Base-by-base conservation (phyloP, 1,284 basidiomycete genomes). In the Ganoderma resinaceum region DNA sequence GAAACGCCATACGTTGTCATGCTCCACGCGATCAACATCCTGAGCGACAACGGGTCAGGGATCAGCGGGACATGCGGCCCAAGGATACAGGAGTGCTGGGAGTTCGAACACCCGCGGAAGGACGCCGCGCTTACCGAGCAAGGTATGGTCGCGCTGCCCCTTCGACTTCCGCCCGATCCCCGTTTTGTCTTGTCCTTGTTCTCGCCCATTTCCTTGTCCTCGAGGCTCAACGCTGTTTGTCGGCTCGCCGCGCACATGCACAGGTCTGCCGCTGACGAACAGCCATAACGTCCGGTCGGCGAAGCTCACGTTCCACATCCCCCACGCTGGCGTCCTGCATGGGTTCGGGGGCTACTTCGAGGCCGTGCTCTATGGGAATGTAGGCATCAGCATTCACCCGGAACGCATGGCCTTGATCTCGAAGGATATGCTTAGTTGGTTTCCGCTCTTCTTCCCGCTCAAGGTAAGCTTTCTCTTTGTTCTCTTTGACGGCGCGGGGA, bases 311-410 rank as follows among this genome's bases (percentile, higher is more conserved):
- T 99, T 99, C 83, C 91, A 95, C 76, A 96, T 99, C 68, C 97
- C 98, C 0, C 93, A 98, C 78, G 95, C 97, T 0, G 96, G 95
- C 3, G 89, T 95, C n/a, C 85, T 98, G 72, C 97, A 99, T 78
- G 98, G 98, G n/a, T 84, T 99, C 37, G 97, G 95, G 2, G 98
- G 98, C 3, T 99, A 99, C 81, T 99, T 99, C 77, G 97, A 99
- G 81, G 95, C 97, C 0, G 90, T 95, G 37, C 83, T 99, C 5
- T 99, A 98, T 78, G 90, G 89, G 49, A 91, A 93, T 73, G 86
- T 99, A 26, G 94, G 94, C 0, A 84, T 99, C 43, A 98, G 95
- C 75, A 99, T 98, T 61, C 96, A 98, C 78, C 98, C 98, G 0
- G 90, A 96, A 66, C 90, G 91, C 61, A 92, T 93, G 80, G 89